These are phyloP conservation scores for Thelonectria olida DNA, from an alignment of 2,329 filamentous ascomycete genomes.

Conservation along the genomic window DNA sequence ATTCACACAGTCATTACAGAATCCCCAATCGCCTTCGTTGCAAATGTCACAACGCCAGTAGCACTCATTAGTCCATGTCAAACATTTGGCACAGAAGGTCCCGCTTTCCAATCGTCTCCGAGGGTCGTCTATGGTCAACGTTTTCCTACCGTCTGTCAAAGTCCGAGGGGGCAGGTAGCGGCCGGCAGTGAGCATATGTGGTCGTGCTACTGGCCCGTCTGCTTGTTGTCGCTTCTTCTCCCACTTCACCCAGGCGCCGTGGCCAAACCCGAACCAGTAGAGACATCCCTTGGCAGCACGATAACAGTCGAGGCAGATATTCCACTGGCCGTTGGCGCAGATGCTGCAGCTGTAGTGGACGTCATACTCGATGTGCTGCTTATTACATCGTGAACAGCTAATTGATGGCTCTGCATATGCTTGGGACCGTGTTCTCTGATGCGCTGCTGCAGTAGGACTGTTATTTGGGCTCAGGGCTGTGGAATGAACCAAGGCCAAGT, in stretches of 20 bases:
- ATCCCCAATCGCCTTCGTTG: conserved; percentile 95
- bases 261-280: conserved; percentile 89
- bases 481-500: conserved; percentile 51
- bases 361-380: conserved; percentile 80
- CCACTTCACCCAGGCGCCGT: conserved; percentile 74
- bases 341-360: conserved; percentile 83
- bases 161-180: conserved; percentile 65
- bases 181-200: conserved; percentile 67
- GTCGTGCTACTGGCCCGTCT: conserved; percentile 53
- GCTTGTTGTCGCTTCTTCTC: conserved; percentile 59
- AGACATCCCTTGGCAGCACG: conserved; percentile 78
- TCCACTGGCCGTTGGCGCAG: conserved; percentile 77
- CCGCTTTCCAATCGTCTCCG: conserved; percentile 76
- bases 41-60: conserved; percentile 91
- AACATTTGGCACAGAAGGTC: conserved; percentile 84
- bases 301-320: conserved; percentile 85
- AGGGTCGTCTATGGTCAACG: conserved; percentile 74
- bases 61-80: conserved; percentile 78
- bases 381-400: conserved; percentile 76
- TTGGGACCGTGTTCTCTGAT: conserved; percentile 56
- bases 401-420: conserved; percentile 77
- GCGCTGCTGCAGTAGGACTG: conserved; percentile 45
- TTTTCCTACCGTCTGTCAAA: conserved; percentile 64
- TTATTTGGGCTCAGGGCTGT: conserved; percentile 43
- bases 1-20: conserved; percentile 88